phyloP scores from a whole-genome alignment of 768 basidiomycete species.

The Mycena vulgaris region DNA sequence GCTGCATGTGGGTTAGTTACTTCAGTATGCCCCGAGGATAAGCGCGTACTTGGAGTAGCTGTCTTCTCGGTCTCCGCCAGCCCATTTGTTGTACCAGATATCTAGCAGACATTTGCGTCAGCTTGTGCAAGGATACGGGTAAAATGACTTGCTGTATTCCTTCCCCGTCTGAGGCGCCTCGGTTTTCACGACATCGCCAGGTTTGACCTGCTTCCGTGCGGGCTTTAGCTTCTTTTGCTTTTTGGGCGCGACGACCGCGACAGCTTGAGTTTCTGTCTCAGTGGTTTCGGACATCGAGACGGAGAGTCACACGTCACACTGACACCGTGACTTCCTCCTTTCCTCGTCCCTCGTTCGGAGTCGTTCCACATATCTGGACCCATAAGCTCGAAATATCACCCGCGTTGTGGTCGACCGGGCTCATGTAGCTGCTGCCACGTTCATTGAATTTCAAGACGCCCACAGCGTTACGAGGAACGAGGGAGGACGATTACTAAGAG shows the following conservation, averaged over 20 bases:
- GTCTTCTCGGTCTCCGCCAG: constrained; percentile 98
- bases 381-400: no score
- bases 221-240: constrained; percentile 83
- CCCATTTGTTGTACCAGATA: constrained; percentile 99
- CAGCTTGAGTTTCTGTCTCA: constrained; percentile 30
- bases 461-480: no score
- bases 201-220: constrained; percentile 93
- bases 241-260: constrained; percentile 42
- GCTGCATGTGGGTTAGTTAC: constrained; percentile 56
- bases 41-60: constrained; percentile 89
- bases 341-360: no score
- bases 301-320: no score
- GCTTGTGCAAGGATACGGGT: background rate
- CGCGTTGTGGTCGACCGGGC: no score
- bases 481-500: no score
- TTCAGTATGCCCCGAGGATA: background rate
- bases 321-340: no score
- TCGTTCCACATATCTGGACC: no score
- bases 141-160: constrained; percentile 86
- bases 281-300: constrained; percentile 30
- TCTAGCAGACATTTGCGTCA: constrained; percentile 63
- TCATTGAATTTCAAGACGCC: no score
- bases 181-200: constrained; percentile 91
- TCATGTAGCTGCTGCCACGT: no score
- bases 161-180: constrained; percentile 94